Conservation (phyloP, 192 early-diverging fungal genomes). For the Backusella luteola region DNA sequence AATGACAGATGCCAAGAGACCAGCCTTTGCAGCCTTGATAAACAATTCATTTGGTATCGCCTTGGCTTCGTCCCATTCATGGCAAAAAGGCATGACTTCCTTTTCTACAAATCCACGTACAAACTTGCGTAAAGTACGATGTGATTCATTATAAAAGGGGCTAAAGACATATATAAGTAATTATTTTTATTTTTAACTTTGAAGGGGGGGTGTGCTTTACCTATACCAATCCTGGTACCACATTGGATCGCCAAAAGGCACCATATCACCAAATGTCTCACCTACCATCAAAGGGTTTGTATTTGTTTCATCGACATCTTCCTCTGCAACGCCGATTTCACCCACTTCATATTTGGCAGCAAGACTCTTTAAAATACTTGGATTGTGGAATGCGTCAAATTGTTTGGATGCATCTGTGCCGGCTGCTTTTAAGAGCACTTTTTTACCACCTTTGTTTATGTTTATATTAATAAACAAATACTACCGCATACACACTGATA, state of each 20-base stretch:
- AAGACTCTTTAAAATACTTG: conserved; percentile 61
- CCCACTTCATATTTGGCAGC: conserved; percentile 63
- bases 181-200: neutral
- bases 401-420: conserved; percentile 82
- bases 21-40: conserved; percentile 70
- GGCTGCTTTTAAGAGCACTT: conserved; percentile 73
- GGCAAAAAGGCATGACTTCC: conserved; percentile 72
- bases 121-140: conserved; percentile 58
- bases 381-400: conserved; percentile 84
- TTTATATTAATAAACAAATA: neutral
- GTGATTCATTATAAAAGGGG: conserved; percentile 81
- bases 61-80: conserved; percentile 86
- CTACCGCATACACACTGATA: neutral
- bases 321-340: conserved; percentile 49
- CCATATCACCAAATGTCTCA: conserved; percentile 65
- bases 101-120: conserved; percentile 77
- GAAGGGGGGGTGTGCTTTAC: neutral
- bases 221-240: conserved; percentile 52
- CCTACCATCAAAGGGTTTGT: conserved; percentile 43
- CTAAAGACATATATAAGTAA: conserved; percentile 20
- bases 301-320: conserved; percentile 31
- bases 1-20: conserved; percentile 68
- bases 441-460: conserved; percentile 46
- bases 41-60: conserved; percentile 69
- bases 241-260: conserved; percentile 79